Evolutionary conservation across 805 yeast genomes (phyloP).

Genomic region (fission yeast (Schizosaccharomyces pombe)): DNA sequence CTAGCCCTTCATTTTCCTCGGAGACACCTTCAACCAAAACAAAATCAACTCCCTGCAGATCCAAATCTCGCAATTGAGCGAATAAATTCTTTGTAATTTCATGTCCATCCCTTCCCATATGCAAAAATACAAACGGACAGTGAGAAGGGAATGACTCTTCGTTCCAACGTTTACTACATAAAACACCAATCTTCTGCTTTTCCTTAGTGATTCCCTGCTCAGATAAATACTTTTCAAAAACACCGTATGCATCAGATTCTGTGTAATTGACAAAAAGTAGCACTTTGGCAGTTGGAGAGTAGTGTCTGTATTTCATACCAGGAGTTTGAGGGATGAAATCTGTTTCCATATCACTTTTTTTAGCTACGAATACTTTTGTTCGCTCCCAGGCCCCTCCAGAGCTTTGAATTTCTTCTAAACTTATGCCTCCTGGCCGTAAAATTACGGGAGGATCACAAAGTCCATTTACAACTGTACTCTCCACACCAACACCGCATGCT

Average conservation of each 20-base stretch:
- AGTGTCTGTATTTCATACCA: conserved; percentile 93
- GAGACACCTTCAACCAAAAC: conserved; percentile 69
- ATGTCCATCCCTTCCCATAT: conserved; percentile 25
- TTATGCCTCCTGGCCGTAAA: conserved; percentile 82
- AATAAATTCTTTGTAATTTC: conserved; percentile 61
- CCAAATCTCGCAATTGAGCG: conserved; percentile 48
- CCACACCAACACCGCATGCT: conserved; percentile 66
- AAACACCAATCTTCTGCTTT: neutral
- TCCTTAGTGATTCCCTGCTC: neutral
- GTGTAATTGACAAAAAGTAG: conserved; percentile 19
- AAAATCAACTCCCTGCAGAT: conserved; percentile 37
- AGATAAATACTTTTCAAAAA: neutral
- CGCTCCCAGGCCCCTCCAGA: conserved; percentile 54
- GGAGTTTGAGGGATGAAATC: conserved; percentile 38
- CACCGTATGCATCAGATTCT: neutral
- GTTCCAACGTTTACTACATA: neutral
- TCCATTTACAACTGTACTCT: conserved; percentile 86
- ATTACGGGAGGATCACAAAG: conserved; percentile 63
- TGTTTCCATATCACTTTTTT: conserved; percentile 27
- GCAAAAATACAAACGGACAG: conserved; percentile 3
- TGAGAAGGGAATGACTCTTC: neutral
- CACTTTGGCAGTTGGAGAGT: conserved; percentile 75
- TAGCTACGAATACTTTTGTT: conserved; percentile 28
- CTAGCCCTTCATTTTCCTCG: conserved; percentile 62
- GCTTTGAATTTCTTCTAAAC: conserved; percentile 44